Evolutionary conservation across 495 filamentous ascomycete genomes (phyloP), one percentile per base, ranked within the genome.

Genomic region (Lindgomyces ingoldianus): DNA sequence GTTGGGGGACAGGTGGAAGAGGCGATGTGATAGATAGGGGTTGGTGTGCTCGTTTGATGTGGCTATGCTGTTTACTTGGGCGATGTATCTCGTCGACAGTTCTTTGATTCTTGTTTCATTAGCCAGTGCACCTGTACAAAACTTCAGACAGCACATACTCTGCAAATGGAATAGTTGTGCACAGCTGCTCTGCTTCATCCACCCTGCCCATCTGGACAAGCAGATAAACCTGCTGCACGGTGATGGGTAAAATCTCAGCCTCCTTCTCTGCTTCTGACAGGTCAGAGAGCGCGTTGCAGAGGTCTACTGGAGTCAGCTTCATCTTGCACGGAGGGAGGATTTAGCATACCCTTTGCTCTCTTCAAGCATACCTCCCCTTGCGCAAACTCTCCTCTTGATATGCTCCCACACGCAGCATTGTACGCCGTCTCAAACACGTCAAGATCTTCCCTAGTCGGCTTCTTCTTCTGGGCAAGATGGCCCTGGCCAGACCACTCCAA

Each of bases 351-450:
- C 75, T 85, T 88, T 10, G 95, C 89, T 56, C 91, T 84, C 77
- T 89, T 92, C 33, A 99, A 77, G 46, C 98, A 79, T 18, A 96
- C 74, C 56, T 89, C 85, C 3, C 85, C 91, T 70, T 92, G 86
- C 19, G 73, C 77, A 51, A 93, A 83, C 65, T 92, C 90, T 11
- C 88, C 89, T 62, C 87, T 81, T 10, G 91, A 91, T 71, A 98
- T 89, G 72, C 87, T 88, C 45, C 83, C 83, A 73, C 93, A 98
- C 22, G 93, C 95, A 8, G 88, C 87, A 78, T 98, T 98, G 76
- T 93, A 98, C 0, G 91, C 84, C 3, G 89, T 95, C 76, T 98
- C 94, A 68, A 98, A 98, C 2, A 87, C 87, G 71, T 97, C 91
- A 47, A 96, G 74, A 70, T 96, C 91, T 58, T 91, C 90, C 61